These are phyloP conservation scores for Aspergillus pseudoviridinutans DNA, from an alignment of 2,329 filamentous ascomycete genomes.

Conservation along the genomic window DNA sequence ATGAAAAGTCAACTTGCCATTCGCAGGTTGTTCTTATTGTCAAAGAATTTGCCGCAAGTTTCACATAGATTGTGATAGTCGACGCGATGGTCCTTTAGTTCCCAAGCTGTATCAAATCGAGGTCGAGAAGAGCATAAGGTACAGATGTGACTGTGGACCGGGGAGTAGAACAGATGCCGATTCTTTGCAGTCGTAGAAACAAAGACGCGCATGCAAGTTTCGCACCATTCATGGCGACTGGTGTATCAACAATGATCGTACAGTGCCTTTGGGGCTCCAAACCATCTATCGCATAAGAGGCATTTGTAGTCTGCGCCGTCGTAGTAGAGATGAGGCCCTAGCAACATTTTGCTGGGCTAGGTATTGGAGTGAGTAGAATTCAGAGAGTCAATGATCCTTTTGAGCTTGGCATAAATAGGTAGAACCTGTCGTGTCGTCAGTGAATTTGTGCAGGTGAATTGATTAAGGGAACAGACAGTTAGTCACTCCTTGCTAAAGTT, in stretches of 20 bases:
- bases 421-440: neutral
- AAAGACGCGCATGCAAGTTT: slow-evolving; percentile 7
- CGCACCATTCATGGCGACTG: slow-evolving; percentile 8
- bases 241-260: slow-evolving; percentile 11
- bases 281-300: slow-evolving; percentile 8
- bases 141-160: slow-evolving; percentile 5
- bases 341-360: neutral
- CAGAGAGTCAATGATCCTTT: neutral
- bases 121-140: slow-evolving; percentile 4
- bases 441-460: neutral
- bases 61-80: slow-evolving; percentile 3
- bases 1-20: slow-evolving; percentile 7
- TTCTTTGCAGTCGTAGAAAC: slow-evolving; percentile 6
- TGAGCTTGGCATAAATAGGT: neutral
- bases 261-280: slow-evolving; percentile 5
- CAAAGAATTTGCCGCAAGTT: slow-evolving; percentile 6
- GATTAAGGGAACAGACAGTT: neutral
- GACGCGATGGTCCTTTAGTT: slow-evolving; percentile 6
- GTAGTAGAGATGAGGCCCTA: slow-evolving; percentile 9
- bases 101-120: slow-evolving; percentile 1
- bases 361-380: neutral
- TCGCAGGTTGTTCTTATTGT: slow-evolving; percentile 8
- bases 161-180: slow-evolving; percentile 3
- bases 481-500: neutral
- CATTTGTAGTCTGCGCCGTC: slow-evolving; percentile 9